Evolutionary conservation across 139 green algal species (phyloP), one percentile per base, ranked within the genome.

Genomic region (Tetraselmis chui): DNA sequence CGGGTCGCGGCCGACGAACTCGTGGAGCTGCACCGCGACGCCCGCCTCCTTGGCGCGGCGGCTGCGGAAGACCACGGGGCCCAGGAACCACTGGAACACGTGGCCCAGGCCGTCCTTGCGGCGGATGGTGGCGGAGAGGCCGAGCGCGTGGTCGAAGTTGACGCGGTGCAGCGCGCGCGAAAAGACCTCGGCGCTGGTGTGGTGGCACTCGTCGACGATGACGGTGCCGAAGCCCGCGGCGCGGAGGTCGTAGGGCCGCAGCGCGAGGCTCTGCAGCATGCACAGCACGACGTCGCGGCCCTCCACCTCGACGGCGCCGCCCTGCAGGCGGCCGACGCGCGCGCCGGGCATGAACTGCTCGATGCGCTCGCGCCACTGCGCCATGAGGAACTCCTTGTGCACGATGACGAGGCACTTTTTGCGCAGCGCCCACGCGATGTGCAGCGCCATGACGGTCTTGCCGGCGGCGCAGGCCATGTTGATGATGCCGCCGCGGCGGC

Each of bases 311-410:
- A 86, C 2, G 1, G 28, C 25, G 28, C 83, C 77, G 74, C 59
- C 83, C 74, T 86, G 79, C 31, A 86, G 77, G 31, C 76, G 31
- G 0, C 83, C 83, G 1, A 86, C 32, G 0, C 59, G 31, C 1
- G 83, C 83, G 0, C 24, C 31, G 0, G 83, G 83, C 1, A 80
- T 1, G 74, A 83, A 86, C 59, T 86, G 78, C n/a, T 30, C 74
- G 32, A 86, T 83, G 1, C 83, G 83, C 78, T 86, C 83, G 1
- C 28, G 30, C 83, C 83, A 86, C 74, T 86, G 83, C 24, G 45
- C 30, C 59, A 83, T 0, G 67, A 86, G 78, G 27, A 86, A 86
- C 24, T 86, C 83, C 78, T 86, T 86, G 83, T 86, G 83, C 28
- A 86, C 83, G n/a, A 86, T n/a, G 23, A 86, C 32, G 1, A 86